phyloP scores from a whole-genome alignment of 257 asterid species.

The Lavandula angustifolia region DNA sequence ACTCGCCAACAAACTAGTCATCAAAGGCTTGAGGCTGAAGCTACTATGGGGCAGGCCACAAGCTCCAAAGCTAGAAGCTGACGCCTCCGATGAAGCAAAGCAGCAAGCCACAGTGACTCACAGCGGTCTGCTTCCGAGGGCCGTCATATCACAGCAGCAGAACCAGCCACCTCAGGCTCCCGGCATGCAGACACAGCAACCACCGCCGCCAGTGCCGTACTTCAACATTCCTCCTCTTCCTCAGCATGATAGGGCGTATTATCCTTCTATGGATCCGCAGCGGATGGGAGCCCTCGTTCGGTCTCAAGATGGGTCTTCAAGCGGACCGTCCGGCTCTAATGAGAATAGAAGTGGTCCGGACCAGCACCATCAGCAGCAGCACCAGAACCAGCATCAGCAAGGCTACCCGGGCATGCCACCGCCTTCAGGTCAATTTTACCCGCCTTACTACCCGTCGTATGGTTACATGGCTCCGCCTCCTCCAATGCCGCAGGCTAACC shows the following conservation, averaged over 20 bases:
- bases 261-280: constrained; percentile 99
- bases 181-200: constrained; percentile 56
- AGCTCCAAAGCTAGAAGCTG: constrained; percentile 66
- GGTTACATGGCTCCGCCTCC: constrained; percentile 71
- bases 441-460: constrained; percentile 63
- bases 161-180: constrained; percentile 65
- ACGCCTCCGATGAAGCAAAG: constrained; percentile 68
- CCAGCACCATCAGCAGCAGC: constrained; percentile 39
- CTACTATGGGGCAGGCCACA: constrained; percentile 96
- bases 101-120: constrained; percentile 78
- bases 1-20: constrained; percentile 77
- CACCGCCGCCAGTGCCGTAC: constrained; percentile 69
- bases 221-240: constrained; percentile 84
- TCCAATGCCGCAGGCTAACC: constrained; percentile 55
- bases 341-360: constrained; percentile 51
- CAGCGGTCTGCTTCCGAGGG: constrained; percentile 83
- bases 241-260: constrained; percentile 73
- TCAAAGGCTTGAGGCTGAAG: constrained; percentile 88
- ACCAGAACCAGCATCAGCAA: constrained; percentile 45
- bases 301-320: constrained; percentile 70
- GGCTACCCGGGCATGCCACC: constrained; percentile 60
- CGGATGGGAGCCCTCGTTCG: constrained; percentile 85
- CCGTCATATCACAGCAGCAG: constrained; percentile 93
- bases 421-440: constrained; percentile 72
- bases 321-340: constrained; percentile 57